phyloP scores from a whole-genome alignment of 208 protist genomes.

The Leishmania amazonensis region DNA sequence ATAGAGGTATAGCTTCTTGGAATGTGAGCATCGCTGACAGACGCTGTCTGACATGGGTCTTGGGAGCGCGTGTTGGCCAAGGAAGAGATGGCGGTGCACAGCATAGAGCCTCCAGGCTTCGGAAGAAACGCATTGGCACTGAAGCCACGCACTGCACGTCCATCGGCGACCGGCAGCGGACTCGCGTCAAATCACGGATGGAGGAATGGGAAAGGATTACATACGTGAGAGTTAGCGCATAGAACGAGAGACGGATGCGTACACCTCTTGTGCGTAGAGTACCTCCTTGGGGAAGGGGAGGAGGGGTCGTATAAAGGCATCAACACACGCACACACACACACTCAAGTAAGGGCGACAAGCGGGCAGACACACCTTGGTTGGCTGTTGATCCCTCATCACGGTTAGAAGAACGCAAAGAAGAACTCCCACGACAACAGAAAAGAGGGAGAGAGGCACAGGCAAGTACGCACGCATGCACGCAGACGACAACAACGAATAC shows the following conservation, averaged over 20 bases:
- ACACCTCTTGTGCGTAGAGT: constrained; percentile 1
- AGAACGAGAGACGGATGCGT: neutral
- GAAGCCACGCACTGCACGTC: neutral
- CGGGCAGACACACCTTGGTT: neutral
- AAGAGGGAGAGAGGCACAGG: neutral
- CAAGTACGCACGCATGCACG: neutral
- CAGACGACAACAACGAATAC: neutral
- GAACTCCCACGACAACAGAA: neutral
- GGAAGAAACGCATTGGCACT: neutral
- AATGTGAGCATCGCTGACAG: neutral
- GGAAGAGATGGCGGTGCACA: neutral
- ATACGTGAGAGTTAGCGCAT: neutral
- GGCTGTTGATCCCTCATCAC: neutral
- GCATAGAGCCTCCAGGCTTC: neutral
- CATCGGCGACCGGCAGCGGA: neutral
- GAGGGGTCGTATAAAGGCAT: neutral
- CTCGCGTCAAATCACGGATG: neutral
- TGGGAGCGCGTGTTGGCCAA: neutral
- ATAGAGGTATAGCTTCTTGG: neutral
- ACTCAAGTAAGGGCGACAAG: neutral
- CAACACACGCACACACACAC: neutral
- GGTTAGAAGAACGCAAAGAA: neutral
- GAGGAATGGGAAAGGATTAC: neutral
- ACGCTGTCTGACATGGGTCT: neutral
- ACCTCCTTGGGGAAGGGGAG: neutral